These are phyloP conservation scores for Cryptosporidium muris DNA, from an alignment of 169 alveolate species.

Conservation along the genomic window DNA sequence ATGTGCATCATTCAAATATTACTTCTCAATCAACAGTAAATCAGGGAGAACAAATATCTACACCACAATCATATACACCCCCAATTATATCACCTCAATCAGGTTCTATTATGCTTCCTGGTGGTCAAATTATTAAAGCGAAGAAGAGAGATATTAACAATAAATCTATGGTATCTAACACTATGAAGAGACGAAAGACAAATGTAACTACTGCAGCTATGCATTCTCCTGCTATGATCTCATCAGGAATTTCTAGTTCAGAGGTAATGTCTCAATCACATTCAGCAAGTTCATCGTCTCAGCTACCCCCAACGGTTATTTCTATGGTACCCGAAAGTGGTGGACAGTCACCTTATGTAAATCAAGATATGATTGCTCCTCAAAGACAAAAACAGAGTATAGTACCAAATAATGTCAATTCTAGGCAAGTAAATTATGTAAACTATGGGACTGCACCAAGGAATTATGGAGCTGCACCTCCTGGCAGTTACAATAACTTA, in stretches of 20 bases:
- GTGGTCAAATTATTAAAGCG: constrained; percentile 28
- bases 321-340: background rate
- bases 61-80: constrained; percentile 43
- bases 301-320: constrained; percentile 18
- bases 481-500: too few species aligned
- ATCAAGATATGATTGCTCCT: background rate
- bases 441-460: too few species aligned
- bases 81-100: constrained; percentile 10
- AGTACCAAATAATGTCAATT: too few species aligned
- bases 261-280: constrained; percentile 14
- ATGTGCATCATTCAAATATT: background rate
- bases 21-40: background rate
- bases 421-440: too few species aligned
- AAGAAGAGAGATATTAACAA: constrained; percentile 55
- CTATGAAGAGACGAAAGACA: constrained; percentile 37
- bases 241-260: constrained; percentile 1
- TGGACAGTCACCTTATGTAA: background rate
- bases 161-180: constrained; percentile 9
- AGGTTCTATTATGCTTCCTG: constrained; percentile 20
- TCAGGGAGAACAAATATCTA: background rate
- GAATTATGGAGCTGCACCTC: too few species aligned
- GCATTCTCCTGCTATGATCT: background rate
- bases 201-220: background rate
- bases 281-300: constrained; percentile 1
- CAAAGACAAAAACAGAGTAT: too few species aligned